Evolutionary conservation across 2,329 filamentous ascomycete species (phyloP).

Genomic region (Cladosporium austrohemisphaericum): DNA sequence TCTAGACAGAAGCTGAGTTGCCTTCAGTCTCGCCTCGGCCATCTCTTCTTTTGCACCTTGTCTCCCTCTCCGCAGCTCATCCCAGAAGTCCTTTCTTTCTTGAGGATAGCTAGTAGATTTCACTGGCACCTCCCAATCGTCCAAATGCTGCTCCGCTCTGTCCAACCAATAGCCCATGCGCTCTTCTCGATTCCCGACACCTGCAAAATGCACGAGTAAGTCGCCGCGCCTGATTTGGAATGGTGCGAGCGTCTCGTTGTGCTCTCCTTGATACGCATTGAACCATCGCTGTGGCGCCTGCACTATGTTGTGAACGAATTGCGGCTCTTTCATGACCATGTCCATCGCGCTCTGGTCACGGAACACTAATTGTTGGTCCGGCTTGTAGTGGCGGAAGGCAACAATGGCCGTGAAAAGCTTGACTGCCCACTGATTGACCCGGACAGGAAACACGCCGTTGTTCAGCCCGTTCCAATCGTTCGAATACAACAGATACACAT

Average conservation of each 20-base stretch:
- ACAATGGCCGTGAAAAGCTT: slow-evolving; percentile 39
- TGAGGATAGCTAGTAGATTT: slow-evolving; percentile 36
- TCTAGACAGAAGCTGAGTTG: slow-evolving; percentile 24
- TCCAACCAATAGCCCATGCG: slow-evolving; percentile 39
- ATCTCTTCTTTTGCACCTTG: slow-evolving; percentile 24
- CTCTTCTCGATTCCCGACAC: slow-evolving; percentile 32
- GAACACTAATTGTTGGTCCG: slow-evolving; percentile 34
- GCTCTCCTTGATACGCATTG: slow-evolving; percentile 41
- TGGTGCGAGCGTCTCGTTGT: slow-evolving; percentile 35
- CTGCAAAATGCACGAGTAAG: slow-evolving; percentile 44
- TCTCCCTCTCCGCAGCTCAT: slow-evolving; percentile 27
- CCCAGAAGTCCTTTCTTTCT: slow-evolving; percentile 37
- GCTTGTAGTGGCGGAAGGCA: slow-evolving; percentile 38
- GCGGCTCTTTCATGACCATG: slow-evolving; percentile 32
- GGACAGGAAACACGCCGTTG: slow-evolving; percentile 42
- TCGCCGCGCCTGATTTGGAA: slow-evolving; percentile 40
- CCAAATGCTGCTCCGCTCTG: slow-evolving; percentile 35
- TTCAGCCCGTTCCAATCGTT: slow-evolving; percentile 43
- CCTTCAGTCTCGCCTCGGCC: slow-evolving; percentile 22
- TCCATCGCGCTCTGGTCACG: slow-evolving; percentile 43
- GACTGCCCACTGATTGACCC: slow-evolving; percentile 39
- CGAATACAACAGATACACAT: slow-evolving; percentile 36
- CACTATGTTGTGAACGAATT: slow-evolving; percentile 33
- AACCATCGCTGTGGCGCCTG: slow-evolving; percentile 43
- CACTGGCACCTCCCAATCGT: slow-evolving; percentile 38